Base-by-base conservation (phyloP, 805 yeast genomes). In the Hermanozyma aechmeae region DNA sequence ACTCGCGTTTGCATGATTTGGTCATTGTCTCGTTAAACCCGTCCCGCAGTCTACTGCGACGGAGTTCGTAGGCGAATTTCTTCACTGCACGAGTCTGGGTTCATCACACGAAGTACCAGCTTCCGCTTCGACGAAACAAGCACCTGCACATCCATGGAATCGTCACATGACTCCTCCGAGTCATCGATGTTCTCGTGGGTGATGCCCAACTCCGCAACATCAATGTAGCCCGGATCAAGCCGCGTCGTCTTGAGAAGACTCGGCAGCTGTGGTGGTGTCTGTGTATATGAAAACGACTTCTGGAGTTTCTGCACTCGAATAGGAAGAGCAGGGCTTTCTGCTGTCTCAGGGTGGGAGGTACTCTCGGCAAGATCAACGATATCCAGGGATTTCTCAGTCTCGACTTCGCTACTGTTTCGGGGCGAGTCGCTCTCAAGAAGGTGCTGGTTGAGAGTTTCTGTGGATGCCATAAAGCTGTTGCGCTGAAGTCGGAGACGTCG, bases 121-220 rank as follows among this genome's bases (percentile, higher is more conserved):
- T 82, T 56, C 39, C 85, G 57, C 44, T 71, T 72, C 11, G 81
- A 72, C 35, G 80, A 71, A 6, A 79, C 85, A 35, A 79, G 51
- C 6, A 79, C 79, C 49, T 79, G 87, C 2, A 77, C 87, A 38
- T 79, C 86, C 39, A 76, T 45, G 17, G 61, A 58, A 13, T 62
- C 64, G 31, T 71, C 65, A 10, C 65, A 53, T 13, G 64, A 61
- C 8, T 27, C 15, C 14, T 26, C 30, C 10, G 15, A 13, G 4
- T 21, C 24, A 13, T 16, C 20, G 14, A 27, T 27, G 14, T 27
- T 27, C 18, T 27, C 30, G 22, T 16, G 19, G 3, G 30, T 14
- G 13, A 15, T 10, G 15, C 15, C 13, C 12, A 29, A 15, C 5
- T 25, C 32, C 8, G 26, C 34, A 3, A 29, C 16, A 13, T 32